Percentiles rank a stretch among this genome's conserved stretches.
These are phyloP conservation scores for Aureobasidium sp. DNA, from an alignment of 2,329 filamentous ascomycete species.

Conservation along the genomic window DNA sequence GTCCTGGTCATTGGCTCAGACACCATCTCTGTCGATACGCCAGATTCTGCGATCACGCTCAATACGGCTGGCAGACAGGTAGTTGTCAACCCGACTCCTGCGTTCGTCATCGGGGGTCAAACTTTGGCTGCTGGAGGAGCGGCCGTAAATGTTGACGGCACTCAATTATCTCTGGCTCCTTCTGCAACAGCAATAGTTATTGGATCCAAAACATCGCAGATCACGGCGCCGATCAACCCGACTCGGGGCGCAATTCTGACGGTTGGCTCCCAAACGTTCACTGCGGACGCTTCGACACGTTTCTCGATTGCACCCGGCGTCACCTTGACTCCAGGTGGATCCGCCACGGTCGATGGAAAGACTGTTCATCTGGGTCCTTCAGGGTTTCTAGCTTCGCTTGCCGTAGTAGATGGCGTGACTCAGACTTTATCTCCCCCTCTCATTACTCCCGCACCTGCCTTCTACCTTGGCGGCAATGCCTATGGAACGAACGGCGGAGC, in stretches of 20 bases:
- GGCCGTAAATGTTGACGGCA: constrained; percentile 32
- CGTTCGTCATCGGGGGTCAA: constrained; percentile 29
- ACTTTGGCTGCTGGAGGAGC: constrained; percentile 31
- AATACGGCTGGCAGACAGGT: constrained; percentile 16
- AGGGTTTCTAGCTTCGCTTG: constrained; percentile 26
- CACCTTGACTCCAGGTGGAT: constrained; percentile 31
- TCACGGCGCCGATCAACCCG: constrained; percentile 22
- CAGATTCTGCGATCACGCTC: not conserved
- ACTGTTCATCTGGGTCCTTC: constrained; percentile 34
- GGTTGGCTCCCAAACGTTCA: constrained; percentile 34
- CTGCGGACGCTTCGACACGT: constrained; percentile 40
- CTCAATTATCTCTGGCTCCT: constrained; percentile 25
- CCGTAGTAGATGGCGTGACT: constrained; percentile 36
- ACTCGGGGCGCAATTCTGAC: constrained; percentile 25
- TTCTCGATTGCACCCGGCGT: constrained; percentile 36
- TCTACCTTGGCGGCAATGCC: constrained; percentile 23
- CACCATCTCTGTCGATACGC: constrained; percentile 8
- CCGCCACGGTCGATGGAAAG: constrained; percentile 32
- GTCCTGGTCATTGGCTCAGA: constrained; percentile 21
- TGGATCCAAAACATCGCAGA: constrained; percentile 21
- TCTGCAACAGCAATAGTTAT: constrained; percentile 31
- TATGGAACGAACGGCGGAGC: constrained; percentile 28
- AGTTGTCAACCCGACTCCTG: constrained; percentile 26
- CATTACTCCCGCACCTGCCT: constrained; percentile 25
- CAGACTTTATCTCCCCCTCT: constrained; percentile 26